Conservation (phyloP, 352 stramenopile genomes). For the Globisporangium splendens region DNA sequence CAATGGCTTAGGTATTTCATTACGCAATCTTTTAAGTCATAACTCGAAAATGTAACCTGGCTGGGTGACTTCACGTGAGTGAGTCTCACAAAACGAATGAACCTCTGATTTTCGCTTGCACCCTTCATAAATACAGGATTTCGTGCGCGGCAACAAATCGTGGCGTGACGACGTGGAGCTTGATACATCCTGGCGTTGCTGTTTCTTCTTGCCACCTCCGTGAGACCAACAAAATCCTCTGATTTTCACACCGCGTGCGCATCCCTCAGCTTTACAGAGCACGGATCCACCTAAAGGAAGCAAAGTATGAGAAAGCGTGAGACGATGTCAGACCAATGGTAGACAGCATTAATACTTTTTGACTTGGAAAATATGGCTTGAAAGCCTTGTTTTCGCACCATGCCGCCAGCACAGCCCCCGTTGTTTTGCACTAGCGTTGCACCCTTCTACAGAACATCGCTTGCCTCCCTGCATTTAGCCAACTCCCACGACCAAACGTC, state of each 20-base stretch:
- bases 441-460: conserved; percentile 27
- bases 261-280: conserved; percentile 24
- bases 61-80: conserved; percentile 1
- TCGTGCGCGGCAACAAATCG: background rate
- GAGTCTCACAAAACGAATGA: conserved; percentile 1
- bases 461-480: conserved; percentile 25
- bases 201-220: conserved; percentile 6
- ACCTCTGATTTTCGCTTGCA: background rate
- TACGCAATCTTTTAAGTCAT: background rate
- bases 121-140: conserved; percentile 5
- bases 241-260: conserved; percentile 20
- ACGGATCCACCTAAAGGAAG: conserved; percentile 19
- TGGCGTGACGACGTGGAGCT: too few relatives aligned
- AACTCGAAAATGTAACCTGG: conserved; percentile 4
- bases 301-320: too few relatives aligned
- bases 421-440: conserved; percentile 27
- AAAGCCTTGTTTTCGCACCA: conserved; percentile 13
- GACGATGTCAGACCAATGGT: too few relatives aligned
- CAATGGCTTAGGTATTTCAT: too few relatives aligned
- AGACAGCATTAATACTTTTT: too few relatives aligned
- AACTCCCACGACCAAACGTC: too few relatives aligned
- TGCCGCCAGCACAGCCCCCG: conserved; percentile 23
- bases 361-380: background rate
- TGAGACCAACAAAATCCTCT: conserved; percentile 22
- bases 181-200: background rate